Conservation (phyloP, 768 basidiomycete genomes). For the Xerocomellus dryophilus region DNA sequence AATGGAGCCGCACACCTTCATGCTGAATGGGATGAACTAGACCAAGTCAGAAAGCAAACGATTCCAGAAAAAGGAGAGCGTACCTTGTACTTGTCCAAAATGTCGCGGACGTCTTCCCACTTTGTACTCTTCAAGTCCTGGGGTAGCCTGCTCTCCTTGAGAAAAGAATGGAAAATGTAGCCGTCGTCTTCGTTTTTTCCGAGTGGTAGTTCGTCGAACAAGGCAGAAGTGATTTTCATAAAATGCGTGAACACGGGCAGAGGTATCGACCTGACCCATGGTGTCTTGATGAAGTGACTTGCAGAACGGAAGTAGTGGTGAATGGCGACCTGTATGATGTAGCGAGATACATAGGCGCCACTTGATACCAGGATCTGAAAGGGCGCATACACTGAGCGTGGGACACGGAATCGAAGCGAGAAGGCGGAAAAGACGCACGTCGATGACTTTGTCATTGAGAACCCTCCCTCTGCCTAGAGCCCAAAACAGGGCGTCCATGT, state of each 20-base stretch:
- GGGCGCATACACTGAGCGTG: slow-evolving; percentile 28
- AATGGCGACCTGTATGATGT: slow-evolving; percentile 72
- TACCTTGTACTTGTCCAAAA: slow-evolving; percentile 71
- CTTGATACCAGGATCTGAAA: slow-evolving; percentile 66
- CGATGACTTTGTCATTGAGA: slow-evolving; percentile 60
- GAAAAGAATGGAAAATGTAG: slow-evolving; percentile 55
- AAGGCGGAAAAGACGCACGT: slow-evolving; percentile 45
- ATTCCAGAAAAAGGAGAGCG: slow-evolving; percentile 6
- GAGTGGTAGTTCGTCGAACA: slow-evolving; percentile 63
- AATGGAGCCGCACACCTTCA: slow-evolving; percentile 45
- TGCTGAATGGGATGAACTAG: slow-evolving; percentile 77
- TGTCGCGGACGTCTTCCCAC: slow-evolving; percentile 63
- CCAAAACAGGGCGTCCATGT: slow-evolving; percentile 66
- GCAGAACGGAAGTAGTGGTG: slow-evolving; percentile 77
- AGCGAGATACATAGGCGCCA: slow-evolving; percentile 76
- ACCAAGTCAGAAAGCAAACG: slow-evolving; percentile 16
- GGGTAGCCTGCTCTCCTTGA: slow-evolving; percentile 69
- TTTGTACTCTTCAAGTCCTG: slow-evolving; percentile 53
- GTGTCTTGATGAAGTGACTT: slow-evolving; percentile 69
- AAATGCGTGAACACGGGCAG: slow-evolving; percentile 63
- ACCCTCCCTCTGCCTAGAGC: slow-evolving; percentile 72
- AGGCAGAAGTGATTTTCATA: slow-evolving; percentile 52
- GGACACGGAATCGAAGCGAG: slow-evolving; percentile 19
- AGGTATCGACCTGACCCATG: slow-evolving; percentile 67
- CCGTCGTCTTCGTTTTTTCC: slow-evolving; percentile 79